phyloP scores from a whole-genome alignment of 2,329 filamentous ascomycete species.

The Ophiocordyceps camponoti-rufipedis region DNA sequence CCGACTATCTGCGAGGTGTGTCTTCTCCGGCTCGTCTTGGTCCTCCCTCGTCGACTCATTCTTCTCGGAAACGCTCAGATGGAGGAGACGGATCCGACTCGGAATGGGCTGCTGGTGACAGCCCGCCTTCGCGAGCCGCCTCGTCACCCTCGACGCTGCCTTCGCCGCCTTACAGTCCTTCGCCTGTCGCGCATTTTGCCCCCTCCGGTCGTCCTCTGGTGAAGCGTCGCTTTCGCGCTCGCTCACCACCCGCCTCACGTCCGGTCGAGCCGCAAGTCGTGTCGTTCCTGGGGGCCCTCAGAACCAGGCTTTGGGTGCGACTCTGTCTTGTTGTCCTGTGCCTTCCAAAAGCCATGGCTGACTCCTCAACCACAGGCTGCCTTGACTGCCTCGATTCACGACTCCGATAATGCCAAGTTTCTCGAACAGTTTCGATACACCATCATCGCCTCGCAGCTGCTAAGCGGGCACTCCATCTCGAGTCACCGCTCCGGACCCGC shows the following conservation, averaged over 20 bases:
- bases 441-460: constrained; percentile 76
- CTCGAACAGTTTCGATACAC: constrained; percentile 87
- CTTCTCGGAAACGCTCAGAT: constrained; percentile 14
- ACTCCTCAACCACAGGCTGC: constrained; percentile 29
- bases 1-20: constrained; percentile 74
- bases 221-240: constrained; percentile 32
- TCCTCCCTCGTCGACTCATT: background rate
- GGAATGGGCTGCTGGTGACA: constrained; percentile 26
- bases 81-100: constrained; percentile 26
- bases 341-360: background rate
- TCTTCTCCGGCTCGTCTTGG: background rate
- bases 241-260: constrained; percentile 23
- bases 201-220: constrained; percentile 36
- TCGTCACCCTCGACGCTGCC: constrained; percentile 8
- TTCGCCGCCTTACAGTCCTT: constrained; percentile 28
- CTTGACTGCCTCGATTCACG: constrained; percentile 53
- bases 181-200: constrained; percentile 24
- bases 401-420: constrained; percentile 67
- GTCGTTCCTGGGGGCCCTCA: constrained; percentile 22
- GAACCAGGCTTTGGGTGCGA: constrained; percentile 33
- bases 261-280: constrained; percentile 19
- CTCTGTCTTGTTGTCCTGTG: background rate
- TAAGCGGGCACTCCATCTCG: constrained; percentile 48
- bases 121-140: constrained; percentile 13
- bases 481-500: constrained; percentile 11